Conservation (phyloP, 441 rosid species). For the Populus hybrid region DNA sequence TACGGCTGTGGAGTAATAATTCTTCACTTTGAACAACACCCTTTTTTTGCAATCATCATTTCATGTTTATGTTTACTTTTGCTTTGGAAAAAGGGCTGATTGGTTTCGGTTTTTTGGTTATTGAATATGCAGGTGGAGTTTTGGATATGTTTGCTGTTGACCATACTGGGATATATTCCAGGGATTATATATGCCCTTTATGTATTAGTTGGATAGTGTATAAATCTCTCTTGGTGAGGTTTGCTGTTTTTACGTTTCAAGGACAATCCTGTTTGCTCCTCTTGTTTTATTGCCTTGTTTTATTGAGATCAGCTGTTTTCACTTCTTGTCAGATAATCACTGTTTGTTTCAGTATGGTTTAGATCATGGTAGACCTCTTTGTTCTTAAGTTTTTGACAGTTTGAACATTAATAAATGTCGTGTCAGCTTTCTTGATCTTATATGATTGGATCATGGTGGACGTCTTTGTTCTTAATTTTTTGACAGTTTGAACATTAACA, state of each 20-base stretch:
- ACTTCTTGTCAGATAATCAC: not conserved
- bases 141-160: conserved; percentile 81
- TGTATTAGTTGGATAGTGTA: conserved; percentile 60
- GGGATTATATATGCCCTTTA: conserved; percentile 87
- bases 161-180: conserved; percentile 77
- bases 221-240: no score
- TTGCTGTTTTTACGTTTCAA: no score
- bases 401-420: no score
- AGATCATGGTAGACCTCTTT: no score
- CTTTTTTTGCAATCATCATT: not conserved
- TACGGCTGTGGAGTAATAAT: conserved; percentile 56
- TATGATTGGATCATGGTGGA: no score
- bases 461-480: no score
- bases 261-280: no score
- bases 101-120: not conserved
- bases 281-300: no score
- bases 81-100: not conserved
- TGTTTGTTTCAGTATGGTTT: not conserved
- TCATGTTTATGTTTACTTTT: not conserved
- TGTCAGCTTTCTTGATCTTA: no score
- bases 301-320: not conserved
- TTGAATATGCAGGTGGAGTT: conserved; percentile 69
- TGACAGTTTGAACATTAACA: no score
- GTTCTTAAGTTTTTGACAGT: no score
- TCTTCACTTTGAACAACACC: not conserved